Base-by-base conservation (phyloP, 805 yeast genomes). In the Nakazawaea wyomingensis region DNA sequence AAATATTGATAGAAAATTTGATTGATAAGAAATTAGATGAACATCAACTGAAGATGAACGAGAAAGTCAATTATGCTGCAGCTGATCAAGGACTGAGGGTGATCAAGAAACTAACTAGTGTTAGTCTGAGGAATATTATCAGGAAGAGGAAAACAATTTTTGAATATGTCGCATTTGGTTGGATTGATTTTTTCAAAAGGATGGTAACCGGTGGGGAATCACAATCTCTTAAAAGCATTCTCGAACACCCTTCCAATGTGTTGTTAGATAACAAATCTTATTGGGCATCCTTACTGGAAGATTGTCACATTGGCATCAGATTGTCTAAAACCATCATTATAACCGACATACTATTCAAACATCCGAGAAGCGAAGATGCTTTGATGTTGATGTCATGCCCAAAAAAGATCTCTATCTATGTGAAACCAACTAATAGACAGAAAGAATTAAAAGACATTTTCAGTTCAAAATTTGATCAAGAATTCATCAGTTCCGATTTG, bases 291-390 rank as follows among this genome's bases (percentile, higher is more conserved):
- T n/a, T 34, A 20, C 29, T 16, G 13, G 22, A 27, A 19, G 40
- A 46, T 20, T 22, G 32, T 28, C 43, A 46, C 34, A n/a, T 46
- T 16, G 46, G 43, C 14, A 35, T 46, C 19, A 31, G 18, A 17
- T 19, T 42, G 7, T 17, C 39, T 8, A 28, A 38, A n/a, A 34
- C 20, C 13, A 38, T 46, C 19, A 14, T 43, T 14, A n/a, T 39
- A 8, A 17, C 34, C 10, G 47, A 43, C 11, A 18, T 38, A 4
- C 19, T 39, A 18, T 14, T 39, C 24, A 30, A 29, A 17, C 42
- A 44, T 34, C 47, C 47, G n/a, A 29, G 47, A 26, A 44, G 21
- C 26, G 47, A 44, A 24, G 39, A 39, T n/a, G 31, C 47, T 14
- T 27, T 44, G 22, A 16, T 34, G 4, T 29, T 39, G 22, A 31